phyloP scores from a whole-genome alignment of 108 stramenopile genomes.

The Halocafeteria seosinensis region DNA sequence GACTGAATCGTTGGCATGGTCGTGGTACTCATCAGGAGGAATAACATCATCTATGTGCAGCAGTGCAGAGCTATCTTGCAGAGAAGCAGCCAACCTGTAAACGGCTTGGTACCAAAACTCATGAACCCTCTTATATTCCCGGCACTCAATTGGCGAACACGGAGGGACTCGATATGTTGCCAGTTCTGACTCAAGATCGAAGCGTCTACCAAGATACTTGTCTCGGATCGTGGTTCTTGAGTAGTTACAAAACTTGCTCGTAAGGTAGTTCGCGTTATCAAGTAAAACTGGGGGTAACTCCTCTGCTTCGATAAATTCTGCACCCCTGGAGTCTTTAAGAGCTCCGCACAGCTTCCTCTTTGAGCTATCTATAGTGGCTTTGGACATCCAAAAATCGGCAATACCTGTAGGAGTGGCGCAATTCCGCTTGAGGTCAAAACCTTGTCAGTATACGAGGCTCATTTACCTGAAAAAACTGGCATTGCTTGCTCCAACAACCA shows the following conservation, averaged over 20 bases:
- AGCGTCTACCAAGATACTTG: no score
- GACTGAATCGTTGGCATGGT: neutral
- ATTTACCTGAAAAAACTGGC: neutral
- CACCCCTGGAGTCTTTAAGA: no score
- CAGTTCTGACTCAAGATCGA: no score
- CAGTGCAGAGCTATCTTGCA: neutral
- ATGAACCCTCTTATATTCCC: neutral
- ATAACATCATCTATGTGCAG: neutral
- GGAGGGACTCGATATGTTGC: neutral
- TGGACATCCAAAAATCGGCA: no score
- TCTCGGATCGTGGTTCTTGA: neutral
- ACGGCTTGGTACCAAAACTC: neutral
- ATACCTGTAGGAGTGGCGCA: no score
- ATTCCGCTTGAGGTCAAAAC: no score
- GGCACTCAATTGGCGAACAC: neutral
- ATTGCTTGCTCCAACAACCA: neutral
- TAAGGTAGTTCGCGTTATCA: no score
- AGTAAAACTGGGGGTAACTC: no score
- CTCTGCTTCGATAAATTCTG: no score
- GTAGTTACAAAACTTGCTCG: neutral
- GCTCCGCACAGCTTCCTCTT: no score
- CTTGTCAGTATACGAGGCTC: no score
- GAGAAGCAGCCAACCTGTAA: neutral
- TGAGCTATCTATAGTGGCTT: no score
- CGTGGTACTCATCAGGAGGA: neutral